Conservation (phyloP, 2,329 filamentous ascomycete genomes). For the Pseudogymnoascus sp. region DNA sequence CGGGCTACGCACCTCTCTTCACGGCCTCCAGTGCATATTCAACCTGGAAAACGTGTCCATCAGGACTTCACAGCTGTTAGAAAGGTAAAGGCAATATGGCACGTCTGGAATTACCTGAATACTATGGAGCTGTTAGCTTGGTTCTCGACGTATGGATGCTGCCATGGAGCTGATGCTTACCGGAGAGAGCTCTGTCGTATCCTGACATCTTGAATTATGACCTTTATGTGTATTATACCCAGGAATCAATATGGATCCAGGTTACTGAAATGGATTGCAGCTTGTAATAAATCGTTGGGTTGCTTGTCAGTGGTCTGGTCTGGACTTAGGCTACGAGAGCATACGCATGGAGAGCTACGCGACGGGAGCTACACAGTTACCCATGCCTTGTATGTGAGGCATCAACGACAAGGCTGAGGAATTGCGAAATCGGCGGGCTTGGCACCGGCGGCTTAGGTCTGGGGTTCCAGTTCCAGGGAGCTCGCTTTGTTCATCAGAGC, state of each 20-base stretch:
- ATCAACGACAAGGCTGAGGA: neutral
- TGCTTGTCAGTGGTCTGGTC: constrained; percentile 11
- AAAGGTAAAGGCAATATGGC: constrained; percentile 11
- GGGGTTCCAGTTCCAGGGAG: neutral
- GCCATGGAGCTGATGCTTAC: constrained; percentile 49
- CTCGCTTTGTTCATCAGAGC: neutral
- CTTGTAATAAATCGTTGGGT: constrained; percentile 11
- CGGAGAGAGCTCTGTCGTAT: constrained; percentile 98
- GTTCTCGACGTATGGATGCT: constrained; percentile 36
- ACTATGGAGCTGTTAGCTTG: constrained; percentile 47
- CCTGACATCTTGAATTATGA: constrained; percentile 62
- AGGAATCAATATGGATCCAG: constrained; percentile 2
- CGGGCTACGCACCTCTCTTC: constrained; percentile 68
- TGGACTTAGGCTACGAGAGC: constrained; percentile 12
- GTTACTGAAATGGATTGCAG: constrained; percentile 15
- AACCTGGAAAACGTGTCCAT: constrained; percentile 99
- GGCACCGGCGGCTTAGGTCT: neutral
- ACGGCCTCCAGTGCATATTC: constrained; percentile 99
- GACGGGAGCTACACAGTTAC: constrained; percentile 11
- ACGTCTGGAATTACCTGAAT: constrained; percentile 58
- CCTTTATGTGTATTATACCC: neutral
- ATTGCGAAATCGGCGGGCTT: constrained; percentile 4
- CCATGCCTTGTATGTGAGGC: neutral
- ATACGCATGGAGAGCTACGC: constrained; percentile 13
- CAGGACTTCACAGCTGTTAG: constrained; percentile 65